Percentiles rank a stretch among this genome's conserved stretches.
Conservation (phyloP, 2,329 filamentous ascomycete genomes). For the Verticillium nonalfalfae region DNA sequence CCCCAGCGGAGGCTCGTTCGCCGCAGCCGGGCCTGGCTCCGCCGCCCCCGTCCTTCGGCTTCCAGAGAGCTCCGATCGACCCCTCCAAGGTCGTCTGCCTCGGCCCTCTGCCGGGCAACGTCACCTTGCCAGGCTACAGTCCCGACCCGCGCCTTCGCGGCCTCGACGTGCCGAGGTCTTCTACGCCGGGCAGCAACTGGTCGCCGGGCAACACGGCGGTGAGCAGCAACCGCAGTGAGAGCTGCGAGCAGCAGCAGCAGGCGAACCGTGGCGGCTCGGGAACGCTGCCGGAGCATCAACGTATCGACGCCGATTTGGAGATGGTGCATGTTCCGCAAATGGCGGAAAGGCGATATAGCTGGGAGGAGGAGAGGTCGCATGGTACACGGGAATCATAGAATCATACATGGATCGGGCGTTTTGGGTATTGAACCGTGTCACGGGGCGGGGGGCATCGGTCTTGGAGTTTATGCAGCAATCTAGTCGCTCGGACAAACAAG, state of each 20-base stretch:
- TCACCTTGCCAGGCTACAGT: neutral
- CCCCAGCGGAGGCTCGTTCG: slow-evolving; percentile 13
- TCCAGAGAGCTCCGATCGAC: slow-evolving; percentile 45
- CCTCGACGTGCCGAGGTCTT: neutral
- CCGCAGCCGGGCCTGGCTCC: slow-evolving; percentile 13
- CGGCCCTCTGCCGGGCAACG: slow-evolving; percentile 40
- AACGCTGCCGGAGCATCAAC: slow-evolving; percentile 25
- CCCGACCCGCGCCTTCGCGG: slow-evolving; percentile 15
- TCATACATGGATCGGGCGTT: neutral
- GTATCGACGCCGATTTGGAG: slow-evolving; percentile 37
- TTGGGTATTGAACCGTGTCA: neutral
- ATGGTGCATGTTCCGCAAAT: slow-evolving; percentile 45
- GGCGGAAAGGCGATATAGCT: slow-evolving; percentile 43
- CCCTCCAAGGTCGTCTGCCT: slow-evolving; percentile 46
- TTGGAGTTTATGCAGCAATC: neutral
- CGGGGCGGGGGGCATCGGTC: neutral
- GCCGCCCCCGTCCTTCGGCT: slow-evolving; percentile 21
- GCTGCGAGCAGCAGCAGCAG: slow-evolving; percentile 31
- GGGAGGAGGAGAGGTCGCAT: slow-evolving; percentile 32
- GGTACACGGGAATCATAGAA: neutral
- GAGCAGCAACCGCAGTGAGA: slow-evolving; percentile 46
- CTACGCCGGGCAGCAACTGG: neutral
- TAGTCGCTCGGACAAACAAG: too few species aligned
- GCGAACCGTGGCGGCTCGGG: slow-evolving; percentile 5
- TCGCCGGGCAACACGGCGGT: neutral